Base-by-base conservation (phyloP, 2,329 filamentous ascomycete species). In the Fusarium penzigii region DNA sequence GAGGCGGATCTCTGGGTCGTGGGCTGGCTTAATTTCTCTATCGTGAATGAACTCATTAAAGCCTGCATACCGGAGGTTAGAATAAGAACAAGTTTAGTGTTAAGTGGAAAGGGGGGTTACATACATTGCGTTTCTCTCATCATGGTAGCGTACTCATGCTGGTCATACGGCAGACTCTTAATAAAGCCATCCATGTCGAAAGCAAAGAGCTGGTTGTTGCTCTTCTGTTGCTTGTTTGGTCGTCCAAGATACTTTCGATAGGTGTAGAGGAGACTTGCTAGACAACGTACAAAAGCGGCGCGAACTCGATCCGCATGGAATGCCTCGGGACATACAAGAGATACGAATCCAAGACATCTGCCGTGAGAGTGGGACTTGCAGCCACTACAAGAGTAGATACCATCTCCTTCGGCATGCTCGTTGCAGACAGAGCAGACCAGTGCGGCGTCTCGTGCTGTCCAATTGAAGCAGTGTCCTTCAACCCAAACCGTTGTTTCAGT, bases 41-140 rank as follows among this genome's bases (percentile, higher is more conserved):
- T 92, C 88, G 65, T 93, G 88, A 56, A 94, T 89, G 69, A 94
- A 94, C 69, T 93, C 89, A 61, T 91, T 91, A 68, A 92, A 91
- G 44, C 64, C 67, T 69, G 48, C 5, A 25, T 58, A 44, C 56
- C 55, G 44, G 38, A 39, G 20, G 50, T 53, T 49, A 55, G 55
- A 41, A 36, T 52, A 17, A 25, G 10, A 20, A 36, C 20, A 10
- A 17, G 32, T n/a, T 29, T 17, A 48, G 48, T 20, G 29, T 32
- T 17, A 42, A 39, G 16, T 44, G 39, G 47, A 20, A 25, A n/a
- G 29, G 34, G 2, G 13, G 16, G 41, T 48, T 39, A 65, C 73
- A 62, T 77, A 86, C 84, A 81, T 77, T 87, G 84, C 16, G 84
- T 87, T 57, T 87, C 83, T 61, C 81, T 80, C 76, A 87, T 78